These are phyloP conservation scores for Xylaria bambusicola DNA, from an alignment of 495 filamentous ascomycete species.

Conservation along the genomic window DNA sequence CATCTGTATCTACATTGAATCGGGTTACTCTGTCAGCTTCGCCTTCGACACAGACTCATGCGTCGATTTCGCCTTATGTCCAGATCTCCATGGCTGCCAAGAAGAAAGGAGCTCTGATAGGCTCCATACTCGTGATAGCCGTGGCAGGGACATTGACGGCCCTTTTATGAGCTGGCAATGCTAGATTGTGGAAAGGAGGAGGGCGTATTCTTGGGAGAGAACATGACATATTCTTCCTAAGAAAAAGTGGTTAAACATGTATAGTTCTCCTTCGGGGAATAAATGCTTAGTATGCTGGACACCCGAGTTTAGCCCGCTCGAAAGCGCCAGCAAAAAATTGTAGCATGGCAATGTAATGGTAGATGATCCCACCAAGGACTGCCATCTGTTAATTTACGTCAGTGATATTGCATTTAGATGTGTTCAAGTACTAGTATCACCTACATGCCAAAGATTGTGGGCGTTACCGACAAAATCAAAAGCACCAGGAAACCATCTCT, in stretches of 20 bases:
- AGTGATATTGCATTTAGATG: slow-evolving; percentile 8
- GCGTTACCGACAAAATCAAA: slow-evolving; percentile 94
- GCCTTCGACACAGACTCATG: slow-evolving; percentile 9
- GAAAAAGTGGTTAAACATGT: no score
- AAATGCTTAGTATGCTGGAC: slow-evolving; percentile 40
- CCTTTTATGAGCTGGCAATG: slow-evolving; percentile 16
- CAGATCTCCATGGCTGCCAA: slow-evolving; percentile 22
- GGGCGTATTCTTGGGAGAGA: no score
- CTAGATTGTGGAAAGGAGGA: background rate
- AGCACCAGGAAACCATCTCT: slow-evolving; percentile 86
- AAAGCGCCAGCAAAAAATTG: slow-evolving; percentile 90
- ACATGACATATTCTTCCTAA: no score
- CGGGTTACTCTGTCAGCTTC: background rate
- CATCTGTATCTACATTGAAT: background rate
- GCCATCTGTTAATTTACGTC: slow-evolving; percentile 47
- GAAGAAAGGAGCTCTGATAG: slow-evolving; percentile 3
- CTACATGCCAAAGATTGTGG: slow-evolving; percentile 96
- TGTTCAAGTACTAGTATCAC: slow-evolving; percentile 12
- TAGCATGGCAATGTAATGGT: slow-evolving; percentile 96
- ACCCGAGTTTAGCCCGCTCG: slow-evolving; percentile 59
- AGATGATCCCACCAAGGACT: slow-evolving; percentile 93
- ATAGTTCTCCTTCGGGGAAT: background rate
- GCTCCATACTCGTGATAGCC: slow-evolving; percentile 9
- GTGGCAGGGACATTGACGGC: slow-evolving; percentile 13
- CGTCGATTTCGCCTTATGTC: slow-evolving; percentile 9